Base-by-base conservation (phyloP, 1,284 basidiomycete species). In the Rhodofomes roseus region DNA sequence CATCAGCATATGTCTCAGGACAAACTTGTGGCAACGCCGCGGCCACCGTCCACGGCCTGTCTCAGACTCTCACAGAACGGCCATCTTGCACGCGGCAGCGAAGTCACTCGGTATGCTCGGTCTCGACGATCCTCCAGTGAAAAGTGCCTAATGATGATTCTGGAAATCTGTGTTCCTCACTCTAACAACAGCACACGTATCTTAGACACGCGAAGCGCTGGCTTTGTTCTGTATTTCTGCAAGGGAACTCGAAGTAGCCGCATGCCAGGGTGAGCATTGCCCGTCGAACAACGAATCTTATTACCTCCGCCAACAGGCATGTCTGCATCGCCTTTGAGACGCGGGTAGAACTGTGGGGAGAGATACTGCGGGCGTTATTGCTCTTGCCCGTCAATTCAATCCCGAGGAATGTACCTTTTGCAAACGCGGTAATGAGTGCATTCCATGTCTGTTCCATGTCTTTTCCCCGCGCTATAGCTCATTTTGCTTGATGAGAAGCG, bases 401-500 rank as follows among this genome's bases (percentile, higher is more conserved):
- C 16, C 3, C 46, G 29, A 44, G 46, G 27, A 29, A 18, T 29
- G 46, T 27, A 23, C 23, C 16, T 25, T 16, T 29, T 4, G 22
- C 2, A 12, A 48, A 23, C 31, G 31, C 31, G 50, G 31, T 36
- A 36, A 52, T 52, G 50, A 34, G 11, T 16, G 12, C 11, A 43
- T 53, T 23, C 20, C n/a, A 22, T 53, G 34, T 18, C 34, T 11
- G 22, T 34, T n/a, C n/a, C n/a, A n/a, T n/a, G n/a, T n/a, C n/a
- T n/a, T n/a, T 53, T 36, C n/a, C 37, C 51, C 37, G 51, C 51
- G 36, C 39, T 34, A 31, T 20, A 27, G 23, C 1, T 16, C 23
- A 54, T 40, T 27, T 40, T 43, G 25, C 18, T 43, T 54, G 34
- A 41, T 56, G 27, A 54, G 55, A 56, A 56, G 55, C 41, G 6